Percentiles rank a stretch among this genome's conserved stretches.
phyloP scores from a whole-genome alignment of 805 yeast genomes.

The Sugiyamaella marilandica region DNA sequence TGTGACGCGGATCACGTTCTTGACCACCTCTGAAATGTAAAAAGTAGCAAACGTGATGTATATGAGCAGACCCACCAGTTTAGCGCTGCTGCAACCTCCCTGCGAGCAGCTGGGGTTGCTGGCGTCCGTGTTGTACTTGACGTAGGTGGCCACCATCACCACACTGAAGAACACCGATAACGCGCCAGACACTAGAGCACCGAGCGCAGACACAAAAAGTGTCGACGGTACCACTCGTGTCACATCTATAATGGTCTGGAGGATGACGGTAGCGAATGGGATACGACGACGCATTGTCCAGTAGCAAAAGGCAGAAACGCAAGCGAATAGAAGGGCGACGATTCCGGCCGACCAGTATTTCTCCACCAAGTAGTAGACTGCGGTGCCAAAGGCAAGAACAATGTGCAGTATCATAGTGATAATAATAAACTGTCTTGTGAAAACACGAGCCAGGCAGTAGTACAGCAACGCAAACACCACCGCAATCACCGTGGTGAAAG shows the following conservation, averaged over 20 bases:
- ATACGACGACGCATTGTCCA: slow-evolving; percentile 68
- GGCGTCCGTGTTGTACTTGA: slow-evolving; percentile 54
- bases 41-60: slow-evolving; percentile 79
- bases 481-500: slow-evolving; percentile 58
- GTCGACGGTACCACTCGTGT: slow-evolving; percentile 70
- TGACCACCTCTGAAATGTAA: slow-evolving; percentile 75
- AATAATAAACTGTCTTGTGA: slow-evolving; percentile 63
- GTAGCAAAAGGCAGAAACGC: slow-evolving; percentile 62
- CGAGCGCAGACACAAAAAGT: slow-evolving; percentile 53
- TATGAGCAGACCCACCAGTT: slow-evolving; percentile 63
- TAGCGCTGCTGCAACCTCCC: slow-evolving; percentile 54
- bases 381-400: slow-evolving; percentile 65
- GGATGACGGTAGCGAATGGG: slow-evolving; percentile 66
- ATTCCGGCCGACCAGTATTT: slow-evolving; percentile 77
- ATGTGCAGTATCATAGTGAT: slow-evolving; percentile 65
- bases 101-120: slow-evolving; percentile 47
- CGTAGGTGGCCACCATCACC: slow-evolving; percentile 70
- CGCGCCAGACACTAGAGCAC: slow-evolving; percentile 53
- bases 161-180: slow-evolving; percentile 63
- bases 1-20: slow-evolving; percentile 74
- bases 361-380: slow-evolving; percentile 64
- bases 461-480: slow-evolving; percentile 54
- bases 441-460: slow-evolving; percentile 55
- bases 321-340: slow-evolving; percentile 62
- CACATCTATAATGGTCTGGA: slow-evolving; percentile 71